These are phyloP conservation scores for Aphanomyces astaci DNA, from an alignment of 352 stramenopile genomes.

Conservation along the genomic window DNA sequence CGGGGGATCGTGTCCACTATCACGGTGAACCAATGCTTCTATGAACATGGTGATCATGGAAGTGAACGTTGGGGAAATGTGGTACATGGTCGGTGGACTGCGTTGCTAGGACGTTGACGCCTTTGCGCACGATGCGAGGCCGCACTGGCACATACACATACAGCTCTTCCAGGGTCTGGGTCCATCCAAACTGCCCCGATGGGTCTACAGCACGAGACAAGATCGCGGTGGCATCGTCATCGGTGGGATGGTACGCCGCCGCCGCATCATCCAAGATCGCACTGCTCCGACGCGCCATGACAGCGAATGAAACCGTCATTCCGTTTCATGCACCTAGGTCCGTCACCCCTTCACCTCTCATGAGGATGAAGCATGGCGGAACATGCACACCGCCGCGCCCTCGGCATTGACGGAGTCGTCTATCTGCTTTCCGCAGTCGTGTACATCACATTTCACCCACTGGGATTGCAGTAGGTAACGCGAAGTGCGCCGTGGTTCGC, in stretches of 20 bases:
- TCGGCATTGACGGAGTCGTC: neutral
- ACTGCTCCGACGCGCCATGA: neutral
- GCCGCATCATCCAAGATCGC: neutral
- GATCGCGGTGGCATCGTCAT: neutral
- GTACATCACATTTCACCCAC: neutral
- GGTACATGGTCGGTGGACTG: neutral
- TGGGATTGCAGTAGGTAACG: neutral
- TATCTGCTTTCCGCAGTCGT: neutral
- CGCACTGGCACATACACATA: conserved; percentile 14
- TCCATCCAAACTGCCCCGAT: neutral
- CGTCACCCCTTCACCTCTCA: neutral
- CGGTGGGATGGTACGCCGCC: neutral
- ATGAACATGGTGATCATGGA: no score
- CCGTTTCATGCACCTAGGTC: neutral
- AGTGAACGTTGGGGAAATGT: no score
- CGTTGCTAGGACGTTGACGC: conserved; percentile 7
- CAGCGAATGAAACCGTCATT: neutral
- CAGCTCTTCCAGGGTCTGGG: conserved; percentile 1
- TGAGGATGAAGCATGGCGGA: neutral
- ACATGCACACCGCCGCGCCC: no score
- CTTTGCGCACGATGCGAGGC: conserved; percentile 8
- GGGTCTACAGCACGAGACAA: conserved; percentile 3
- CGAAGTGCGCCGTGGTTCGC: neutral
- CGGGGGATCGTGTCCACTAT: conserved; percentile 15
- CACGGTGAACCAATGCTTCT: conserved; percentile 14